These are phyloP conservation scores for Areca catechu DNA, from an alignment of 176 grass and related monocot species.

Conservation along the genomic window DNA sequence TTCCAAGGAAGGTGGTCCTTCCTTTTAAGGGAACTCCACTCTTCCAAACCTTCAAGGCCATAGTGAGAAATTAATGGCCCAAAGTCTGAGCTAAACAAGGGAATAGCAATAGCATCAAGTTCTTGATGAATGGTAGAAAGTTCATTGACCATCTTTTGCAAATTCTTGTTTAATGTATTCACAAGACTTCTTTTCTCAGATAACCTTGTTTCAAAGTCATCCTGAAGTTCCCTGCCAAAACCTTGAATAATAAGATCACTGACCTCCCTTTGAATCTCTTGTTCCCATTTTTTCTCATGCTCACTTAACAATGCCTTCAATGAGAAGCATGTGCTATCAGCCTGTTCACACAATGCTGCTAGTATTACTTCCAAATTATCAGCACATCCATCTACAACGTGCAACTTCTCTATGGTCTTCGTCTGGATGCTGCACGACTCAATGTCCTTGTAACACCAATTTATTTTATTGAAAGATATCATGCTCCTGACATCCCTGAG, in stretches of 20 bases:
- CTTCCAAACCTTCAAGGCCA: constrained; percentile 30
- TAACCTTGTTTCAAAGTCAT: constrained; percentile 17
- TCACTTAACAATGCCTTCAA: background rate
- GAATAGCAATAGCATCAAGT: constrained; percentile 41
- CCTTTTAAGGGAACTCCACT: constrained; percentile 22
- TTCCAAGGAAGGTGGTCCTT: constrained; percentile 19
- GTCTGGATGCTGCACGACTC: background rate
- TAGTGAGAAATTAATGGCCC: constrained; percentile 33
- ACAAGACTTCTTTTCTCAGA: constrained; percentile 7
- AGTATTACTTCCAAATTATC: background rate
- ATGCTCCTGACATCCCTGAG: background rate
- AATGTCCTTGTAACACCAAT: background rate
- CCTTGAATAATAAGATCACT: background rate
- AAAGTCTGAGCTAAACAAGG: constrained; percentile 41
- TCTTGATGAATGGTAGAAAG: constrained; percentile 37
- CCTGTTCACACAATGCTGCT: background rate
- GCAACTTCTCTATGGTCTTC: background rate
- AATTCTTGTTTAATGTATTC: constrained; percentile 13
- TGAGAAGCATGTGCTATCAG: background rate
- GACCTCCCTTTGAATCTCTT: constrained; percentile 5
- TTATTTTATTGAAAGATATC: background rate
- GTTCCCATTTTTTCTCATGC: constrained; percentile 7
- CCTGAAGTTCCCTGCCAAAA: constrained; percentile 3
- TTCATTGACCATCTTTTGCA: constrained; percentile 34
- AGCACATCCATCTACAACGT: constrained; percentile 4